A percentile compares a stretch with the other conserved stretches of the same genome.
Evolutionary conservation across 2,329 filamentous ascomycete genomes (phyloP).

Genomic region (Paraphaeosphaeria minitans): DNA sequence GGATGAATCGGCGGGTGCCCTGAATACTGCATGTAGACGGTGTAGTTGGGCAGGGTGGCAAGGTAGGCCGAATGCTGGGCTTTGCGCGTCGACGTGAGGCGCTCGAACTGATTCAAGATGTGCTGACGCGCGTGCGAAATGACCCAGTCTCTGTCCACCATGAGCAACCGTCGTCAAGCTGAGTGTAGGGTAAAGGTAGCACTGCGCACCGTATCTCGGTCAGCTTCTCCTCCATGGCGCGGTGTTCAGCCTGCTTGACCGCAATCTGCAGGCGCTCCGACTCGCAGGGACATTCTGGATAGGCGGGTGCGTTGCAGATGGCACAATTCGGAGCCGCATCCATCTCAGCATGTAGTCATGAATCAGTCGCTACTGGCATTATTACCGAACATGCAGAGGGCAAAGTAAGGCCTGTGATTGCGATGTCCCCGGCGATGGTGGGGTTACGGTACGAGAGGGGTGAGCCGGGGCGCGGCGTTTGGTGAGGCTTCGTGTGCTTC

Average conservation of each 20-base stretch:
- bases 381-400: conserved; percentile 23
- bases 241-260: conserved; percentile 46
- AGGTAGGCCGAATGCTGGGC: conserved; percentile 51
- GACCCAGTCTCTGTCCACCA: conserved; percentile 51
- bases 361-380: conserved; percentile 33
- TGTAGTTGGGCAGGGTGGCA: conserved; percentile 52
- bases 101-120: conserved; percentile 52
- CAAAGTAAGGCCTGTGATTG: conserved; percentile 2
- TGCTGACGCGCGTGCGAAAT: conserved; percentile 52
- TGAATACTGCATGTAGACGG: conserved; percentile 53
- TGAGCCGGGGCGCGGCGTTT: conserved; percentile 14
- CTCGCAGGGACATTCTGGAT: conserved; percentile 48
- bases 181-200: not conserved
- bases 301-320: conserved; percentile 48
- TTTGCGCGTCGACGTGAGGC: conserved; percentile 48
- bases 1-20: conserved; percentile 52
- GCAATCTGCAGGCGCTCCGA: conserved; percentile 48
- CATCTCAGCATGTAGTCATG: conserved; percentile 38
- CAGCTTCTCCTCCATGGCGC: conserved; percentile 44
- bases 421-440: not conserved
- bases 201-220: conserved; percentile 40
- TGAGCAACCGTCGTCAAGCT: conserved; percentile 20
- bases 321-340: conserved; percentile 48
- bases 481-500: conserved; percentile 19
- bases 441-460: conserved; percentile 8